Percentiles rank a stretch among this genome's conserved stretches.
Evolutionary conservation across 2,329 filamentous ascomycete species (phyloP).

Genomic region (Ophiognomonia clavigignenti-juglandacearum): DNA sequence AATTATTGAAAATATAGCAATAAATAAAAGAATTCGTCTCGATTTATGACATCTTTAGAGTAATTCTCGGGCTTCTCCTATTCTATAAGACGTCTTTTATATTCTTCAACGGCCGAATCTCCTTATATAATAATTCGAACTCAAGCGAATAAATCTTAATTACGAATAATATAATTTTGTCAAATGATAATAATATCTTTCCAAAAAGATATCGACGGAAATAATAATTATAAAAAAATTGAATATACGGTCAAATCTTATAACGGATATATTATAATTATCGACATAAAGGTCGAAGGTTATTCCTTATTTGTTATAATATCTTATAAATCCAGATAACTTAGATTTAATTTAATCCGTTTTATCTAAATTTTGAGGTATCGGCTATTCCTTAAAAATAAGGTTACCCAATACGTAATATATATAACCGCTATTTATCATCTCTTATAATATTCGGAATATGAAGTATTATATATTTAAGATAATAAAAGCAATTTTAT

Average conservation of each 20-base stretch:
- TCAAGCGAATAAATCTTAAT: background rate
- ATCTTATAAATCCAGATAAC: background rate
- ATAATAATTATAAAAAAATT: background rate
- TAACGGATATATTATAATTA: background rate
- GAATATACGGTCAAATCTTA: background rate
- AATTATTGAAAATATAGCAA: background rate
- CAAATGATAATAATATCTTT: background rate
- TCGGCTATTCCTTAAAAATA: background rate
- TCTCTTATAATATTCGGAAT: background rate
- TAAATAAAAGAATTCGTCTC: background rate
- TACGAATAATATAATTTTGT: background rate
- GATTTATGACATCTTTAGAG: background rate
- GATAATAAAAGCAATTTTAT: background rate
- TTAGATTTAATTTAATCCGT: background rate
- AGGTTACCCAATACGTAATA: background rate
- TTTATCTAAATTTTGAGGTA: background rate
- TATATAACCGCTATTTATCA: background rate
- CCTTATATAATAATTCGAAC: background rate
- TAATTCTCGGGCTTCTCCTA: background rate
- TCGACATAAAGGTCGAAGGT: background rate
- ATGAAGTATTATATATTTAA: background rate
- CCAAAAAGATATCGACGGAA: background rate
- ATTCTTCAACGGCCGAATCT: background rate
- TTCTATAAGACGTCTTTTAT: background rate
- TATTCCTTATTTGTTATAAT: background rate